These are phyloP conservation scores for Talaromyces funiculosus DNA, from an alignment of 2,329 filamentous ascomycete genomes.

Conservation along the genomic window DNA sequence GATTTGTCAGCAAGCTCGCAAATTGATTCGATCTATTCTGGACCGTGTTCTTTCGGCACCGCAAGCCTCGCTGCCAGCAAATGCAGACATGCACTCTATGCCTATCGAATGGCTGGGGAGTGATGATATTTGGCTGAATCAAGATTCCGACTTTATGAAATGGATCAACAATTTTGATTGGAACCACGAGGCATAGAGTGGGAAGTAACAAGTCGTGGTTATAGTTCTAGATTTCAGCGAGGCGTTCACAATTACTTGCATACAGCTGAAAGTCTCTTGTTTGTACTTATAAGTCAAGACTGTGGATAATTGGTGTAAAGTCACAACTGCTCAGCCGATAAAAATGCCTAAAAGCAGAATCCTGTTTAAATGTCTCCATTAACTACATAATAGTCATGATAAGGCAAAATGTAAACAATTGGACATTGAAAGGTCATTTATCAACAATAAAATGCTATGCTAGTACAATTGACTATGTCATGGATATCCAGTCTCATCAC, in stretches of 20 bases:
- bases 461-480: not conserved
- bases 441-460: not conserved
- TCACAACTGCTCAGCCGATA: no score
- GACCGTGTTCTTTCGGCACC: conserved; percentile 16
- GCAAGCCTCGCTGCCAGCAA: not conserved
- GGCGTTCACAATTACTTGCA: not conserved
- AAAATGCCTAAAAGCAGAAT: not conserved
- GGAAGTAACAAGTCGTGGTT: not conserved
- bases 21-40: conserved; percentile 20
- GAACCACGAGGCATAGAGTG: conserved; percentile 2
- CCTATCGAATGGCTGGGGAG: conserved; percentile 11
- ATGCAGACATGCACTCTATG: not conserved
- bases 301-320: not conserved
- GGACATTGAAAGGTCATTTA: not conserved
- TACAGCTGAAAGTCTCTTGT: no score
- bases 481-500: not conserved
- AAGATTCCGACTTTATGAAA: conserved; percentile 12
- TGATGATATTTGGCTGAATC: conserved; percentile 11
- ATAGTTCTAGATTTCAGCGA: no score
- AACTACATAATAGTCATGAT: not conserved
- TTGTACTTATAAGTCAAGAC: no score
- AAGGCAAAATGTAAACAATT: not conserved
- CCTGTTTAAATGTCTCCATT: not conserved
- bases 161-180: conserved; percentile 13
- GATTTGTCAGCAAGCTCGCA: conserved; percentile 21